Percentiles rank a stretch among this genome's conserved stretches.
Conservation (phyloP, 2,329 filamentous ascomycete genomes). For the Fusarium keratoplasticum region DNA sequence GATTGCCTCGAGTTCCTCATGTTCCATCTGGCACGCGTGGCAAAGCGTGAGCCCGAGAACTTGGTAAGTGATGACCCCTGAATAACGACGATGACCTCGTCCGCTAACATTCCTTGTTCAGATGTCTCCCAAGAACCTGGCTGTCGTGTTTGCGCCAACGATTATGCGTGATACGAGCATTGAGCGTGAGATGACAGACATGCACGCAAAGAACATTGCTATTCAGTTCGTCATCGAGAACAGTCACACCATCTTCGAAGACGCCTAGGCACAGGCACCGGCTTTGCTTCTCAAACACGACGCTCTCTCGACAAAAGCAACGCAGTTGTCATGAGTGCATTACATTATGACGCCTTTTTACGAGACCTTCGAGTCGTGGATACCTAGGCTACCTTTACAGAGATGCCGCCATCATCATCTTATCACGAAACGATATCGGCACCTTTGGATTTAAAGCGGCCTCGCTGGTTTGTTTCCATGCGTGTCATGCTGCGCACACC, state of each 20-base stretch:
- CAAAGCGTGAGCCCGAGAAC: constrained; percentile 85
- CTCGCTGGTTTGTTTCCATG: constrained; percentile 34
- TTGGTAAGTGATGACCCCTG: constrained; percentile 65
- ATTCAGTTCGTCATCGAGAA: constrained; percentile 95
- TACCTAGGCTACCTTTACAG: constrained; percentile 24
- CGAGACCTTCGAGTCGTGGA: constrained; percentile 19
- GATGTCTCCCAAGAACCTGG: constrained; percentile 97
- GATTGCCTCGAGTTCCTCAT: constrained; percentile 94
- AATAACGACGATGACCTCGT: neutral
- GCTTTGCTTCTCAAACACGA: constrained; percentile 14
- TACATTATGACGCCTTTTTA: constrained; percentile 6
- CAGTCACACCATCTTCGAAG: constrained; percentile 81
- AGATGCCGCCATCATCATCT: constrained; percentile 33
- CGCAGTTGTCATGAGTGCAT: constrained; percentile 6
- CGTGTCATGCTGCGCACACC: constrained; percentile 25
- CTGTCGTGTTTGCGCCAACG: constrained; percentile 96
- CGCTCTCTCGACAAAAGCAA: neutral
- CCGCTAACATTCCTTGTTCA: constrained; percentile 48
- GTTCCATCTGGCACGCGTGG: constrained; percentile 91
- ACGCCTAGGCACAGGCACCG: constrained; percentile 42
- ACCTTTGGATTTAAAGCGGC: constrained; percentile 35
- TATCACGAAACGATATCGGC: constrained; percentile 35
- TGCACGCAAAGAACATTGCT: constrained; percentile 90
- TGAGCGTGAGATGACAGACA: constrained; percentile 95
- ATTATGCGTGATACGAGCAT: constrained; percentile 94